These are phyloP conservation scores for Trypanosoma mega DNA, from an alignment of 208 protist species.

Conservation along the genomic window DNA sequence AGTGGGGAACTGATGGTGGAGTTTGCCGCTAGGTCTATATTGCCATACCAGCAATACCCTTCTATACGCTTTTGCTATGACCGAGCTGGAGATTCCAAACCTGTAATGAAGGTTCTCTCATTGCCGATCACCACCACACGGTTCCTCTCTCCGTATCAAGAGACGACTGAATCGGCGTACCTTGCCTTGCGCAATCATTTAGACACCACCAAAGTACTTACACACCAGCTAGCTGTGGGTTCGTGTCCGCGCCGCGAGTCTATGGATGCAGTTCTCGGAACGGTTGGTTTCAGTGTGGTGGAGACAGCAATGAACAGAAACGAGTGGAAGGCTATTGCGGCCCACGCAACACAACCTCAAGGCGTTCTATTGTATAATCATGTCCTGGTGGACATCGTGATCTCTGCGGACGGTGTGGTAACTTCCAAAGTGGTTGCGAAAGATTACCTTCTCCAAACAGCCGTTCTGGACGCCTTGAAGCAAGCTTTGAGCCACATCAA, in stretches of 20 bases:
- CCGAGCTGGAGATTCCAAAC: background rate
- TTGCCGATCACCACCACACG: slow-evolving; percentile 59
- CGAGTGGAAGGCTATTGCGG: slow-evolving; percentile 48
- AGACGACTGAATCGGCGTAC: slow-evolving; percentile 35
- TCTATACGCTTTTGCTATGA: slow-evolving; percentile 62
- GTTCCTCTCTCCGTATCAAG: slow-evolving; percentile 70
- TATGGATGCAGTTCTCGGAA: slow-evolving; percentile 10
- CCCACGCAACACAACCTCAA: slow-evolving; percentile 60
- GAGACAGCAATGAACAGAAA: slow-evolving; percentile 13
- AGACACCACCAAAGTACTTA: slow-evolving; percentile 23
- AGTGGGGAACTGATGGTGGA: slow-evolving; percentile 37
- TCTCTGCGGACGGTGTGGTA: background rate
- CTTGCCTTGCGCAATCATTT: slow-evolving; percentile 40
- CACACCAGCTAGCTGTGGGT: slow-evolving; percentile 24
- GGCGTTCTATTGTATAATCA: slow-evolving; percentile 59
- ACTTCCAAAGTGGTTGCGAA: slow-evolving; percentile 4
- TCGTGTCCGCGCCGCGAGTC: background rate
- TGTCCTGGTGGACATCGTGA: slow-evolving; percentile 49
- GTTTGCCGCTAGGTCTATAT: slow-evolving; percentile 62
- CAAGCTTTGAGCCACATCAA: background rate
- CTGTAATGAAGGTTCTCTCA: slow-evolving; percentile 42
- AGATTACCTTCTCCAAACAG: slow-evolving; percentile 28
- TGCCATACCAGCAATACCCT: slow-evolving; percentile 57
- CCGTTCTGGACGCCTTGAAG: slow-evolving; percentile 27
- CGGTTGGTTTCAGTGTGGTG: slow-evolving; percentile 22